Conservation (phyloP, 2,329 filamentous ascomycete species). For the Nemania bipapillata region DNA sequence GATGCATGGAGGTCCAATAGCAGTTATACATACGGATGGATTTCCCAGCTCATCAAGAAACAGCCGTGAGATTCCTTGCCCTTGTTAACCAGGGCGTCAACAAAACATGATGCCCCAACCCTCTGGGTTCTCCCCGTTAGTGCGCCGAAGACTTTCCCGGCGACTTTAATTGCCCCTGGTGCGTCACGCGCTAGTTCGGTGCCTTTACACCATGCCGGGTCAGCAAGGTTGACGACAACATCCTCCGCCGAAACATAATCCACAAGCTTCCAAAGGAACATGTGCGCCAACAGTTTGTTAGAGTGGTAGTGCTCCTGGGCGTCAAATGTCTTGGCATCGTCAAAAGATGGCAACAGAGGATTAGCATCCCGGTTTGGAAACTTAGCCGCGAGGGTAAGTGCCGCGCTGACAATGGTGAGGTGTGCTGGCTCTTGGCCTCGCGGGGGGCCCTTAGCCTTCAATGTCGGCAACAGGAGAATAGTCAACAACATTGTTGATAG, state of each 20-base stretch:
- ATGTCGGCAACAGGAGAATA: conserved; percentile 32
- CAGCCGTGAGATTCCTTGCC: conserved; percentile 63
- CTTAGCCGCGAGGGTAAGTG: conserved; percentile 21
- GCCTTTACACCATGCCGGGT: conserved; percentile 58
- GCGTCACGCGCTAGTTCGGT: conserved; percentile 56
- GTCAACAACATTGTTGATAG: conserved; percentile 32
- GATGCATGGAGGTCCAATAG: not conserved
- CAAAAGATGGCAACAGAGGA: conserved; percentile 31
- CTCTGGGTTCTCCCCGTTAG: conserved; percentile 47
- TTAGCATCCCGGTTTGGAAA: conserved; percentile 9
- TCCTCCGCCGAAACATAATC: conserved; percentile 55
- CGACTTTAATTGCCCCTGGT: not conserved
- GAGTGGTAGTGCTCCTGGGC: conserved; percentile 4
- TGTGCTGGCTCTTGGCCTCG: conserved; percentile 15
- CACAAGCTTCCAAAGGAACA: conserved; percentile 52
- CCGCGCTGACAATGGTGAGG: conserved; percentile 33
- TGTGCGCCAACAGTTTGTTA: conserved; percentile 50
- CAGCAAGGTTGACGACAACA: conserved; percentile 59
- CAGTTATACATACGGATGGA: conserved; percentile 55
- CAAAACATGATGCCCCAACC: conserved; percentile 59
- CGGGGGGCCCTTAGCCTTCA: conserved; percentile 25
- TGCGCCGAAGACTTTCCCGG: conserved; percentile 24
- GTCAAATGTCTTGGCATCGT: conserved; percentile 37
- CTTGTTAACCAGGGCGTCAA: conserved; percentile 59
- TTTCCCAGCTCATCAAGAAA: conserved; percentile 61